Conservation (phyloP, 768 basidiomycete genomes). For the Leccinum obscurum region DNA sequence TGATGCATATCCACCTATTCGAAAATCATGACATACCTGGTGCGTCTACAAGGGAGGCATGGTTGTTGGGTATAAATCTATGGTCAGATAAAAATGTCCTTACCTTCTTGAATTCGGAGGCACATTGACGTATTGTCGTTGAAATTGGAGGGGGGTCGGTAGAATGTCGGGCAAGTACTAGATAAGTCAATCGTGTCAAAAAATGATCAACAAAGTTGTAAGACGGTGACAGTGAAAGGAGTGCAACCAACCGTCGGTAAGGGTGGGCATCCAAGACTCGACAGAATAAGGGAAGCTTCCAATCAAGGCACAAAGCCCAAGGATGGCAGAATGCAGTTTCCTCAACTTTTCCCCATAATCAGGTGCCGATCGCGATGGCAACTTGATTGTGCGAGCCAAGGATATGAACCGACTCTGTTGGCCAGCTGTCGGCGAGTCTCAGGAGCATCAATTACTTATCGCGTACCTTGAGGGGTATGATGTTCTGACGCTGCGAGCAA, state of each 20-base stretch:
- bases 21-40: conserved; percentile 43
- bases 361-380: conserved; percentile 71
- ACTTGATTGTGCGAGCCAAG: conserved; percentile 55
- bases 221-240: neutral
- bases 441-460: neutral
- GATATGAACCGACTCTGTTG: conserved; percentile 76
- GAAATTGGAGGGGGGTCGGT: conserved; percentile 90
- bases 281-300: conserved; percentile 96
- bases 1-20: conserved; percentile 5
- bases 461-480: conserved; percentile 76
- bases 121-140: conserved; percentile 83
- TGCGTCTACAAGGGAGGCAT: conserved; percentile 47
- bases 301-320: conserved; percentile 91
- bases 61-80: conserved; percentile 5
- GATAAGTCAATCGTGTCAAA: conserved; percentile 5
- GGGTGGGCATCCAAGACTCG: conserved; percentile 86
- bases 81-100: conserved; percentile 19
- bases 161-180: conserved; percentile 75
- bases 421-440: conserved; percentile 8
- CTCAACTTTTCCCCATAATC: conserved; percentile 72
- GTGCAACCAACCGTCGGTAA: conserved; percentile 63
- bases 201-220: neutral
- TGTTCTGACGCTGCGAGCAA: conserved; percentile 87
- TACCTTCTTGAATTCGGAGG: conserved; percentile 84
- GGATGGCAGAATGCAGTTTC: conserved; percentile 82